Evolutionary conservation across 225 moss, liverwort and hornwort genomes (phyloP).

Genomic region (Physcomitrium patens): DNA sequence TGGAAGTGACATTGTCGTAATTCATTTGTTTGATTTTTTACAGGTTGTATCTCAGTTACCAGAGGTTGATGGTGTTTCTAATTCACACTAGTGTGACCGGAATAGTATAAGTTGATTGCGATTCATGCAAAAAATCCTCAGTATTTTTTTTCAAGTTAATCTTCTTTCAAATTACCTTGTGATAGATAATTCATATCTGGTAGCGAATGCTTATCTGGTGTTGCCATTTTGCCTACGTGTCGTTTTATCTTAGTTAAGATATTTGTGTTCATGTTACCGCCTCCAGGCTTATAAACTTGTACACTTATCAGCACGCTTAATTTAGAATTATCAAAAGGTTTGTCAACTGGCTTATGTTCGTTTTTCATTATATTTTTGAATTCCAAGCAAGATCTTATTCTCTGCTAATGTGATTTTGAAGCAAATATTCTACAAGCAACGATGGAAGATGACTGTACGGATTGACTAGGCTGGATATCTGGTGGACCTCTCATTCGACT

Average conservation of each 20-base stretch:
- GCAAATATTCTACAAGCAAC: constrained; percentile 37
- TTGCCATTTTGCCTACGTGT: no score
- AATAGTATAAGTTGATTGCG: background rate
- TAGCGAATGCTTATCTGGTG: no score
- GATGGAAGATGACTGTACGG: constrained; percentile 50
- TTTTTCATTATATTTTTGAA: background rate
- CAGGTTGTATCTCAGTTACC: no score
- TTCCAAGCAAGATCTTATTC: constrained; percentile 1
- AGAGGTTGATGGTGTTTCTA: no score
- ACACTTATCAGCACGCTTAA: background rate
- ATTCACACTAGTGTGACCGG: no score
- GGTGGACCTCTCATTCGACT: constrained; percentile 2
- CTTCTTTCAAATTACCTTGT: no score
- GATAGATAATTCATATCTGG: background rate
- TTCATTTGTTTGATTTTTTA: no score
- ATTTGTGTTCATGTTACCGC: background rate
- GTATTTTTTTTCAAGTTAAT: constrained; percentile 1
- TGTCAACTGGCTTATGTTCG: no score
- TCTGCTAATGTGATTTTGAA: constrained; percentile 18
- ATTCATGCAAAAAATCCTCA: background rate
- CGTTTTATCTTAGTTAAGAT: background rate
- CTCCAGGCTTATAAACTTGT: background rate
- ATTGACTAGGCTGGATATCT: constrained; percentile 49
- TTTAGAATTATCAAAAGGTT: background rate
- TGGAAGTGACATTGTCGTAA: background rate